Percentiles rank a stretch among this genome's conserved stretches.
Evolutionary conservation across 1,284 basidiomycete species (phyloP).

Genomic region (Fomitopsis palustris): DNA sequence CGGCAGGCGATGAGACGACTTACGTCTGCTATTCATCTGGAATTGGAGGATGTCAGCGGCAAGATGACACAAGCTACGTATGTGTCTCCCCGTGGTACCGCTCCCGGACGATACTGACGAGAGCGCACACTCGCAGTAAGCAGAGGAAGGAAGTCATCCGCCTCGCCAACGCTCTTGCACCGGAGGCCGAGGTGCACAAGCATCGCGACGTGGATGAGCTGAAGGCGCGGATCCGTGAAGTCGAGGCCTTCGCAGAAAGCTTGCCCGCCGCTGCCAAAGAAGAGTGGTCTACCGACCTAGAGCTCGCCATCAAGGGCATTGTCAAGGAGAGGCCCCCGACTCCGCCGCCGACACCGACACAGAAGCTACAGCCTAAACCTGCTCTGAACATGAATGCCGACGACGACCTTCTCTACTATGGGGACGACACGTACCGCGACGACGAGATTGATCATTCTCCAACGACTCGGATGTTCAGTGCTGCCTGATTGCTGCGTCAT

Average conservation of each 20-base stretch:
- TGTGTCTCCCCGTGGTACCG: neutral
- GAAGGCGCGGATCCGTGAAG: slow-evolving; percentile 11
- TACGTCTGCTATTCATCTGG: slow-evolving; percentile 23
- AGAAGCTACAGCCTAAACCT: slow-evolving; percentile 46
- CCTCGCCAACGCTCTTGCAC: slow-evolving; percentile 15
- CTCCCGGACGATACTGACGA: neutral
- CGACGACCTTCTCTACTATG: neutral
- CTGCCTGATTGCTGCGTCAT: too few species aligned
- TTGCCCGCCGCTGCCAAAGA: slow-evolving; percentile 11
- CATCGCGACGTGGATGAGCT: slow-evolving; percentile 16
- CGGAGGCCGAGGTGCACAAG: slow-evolving; percentile 18
- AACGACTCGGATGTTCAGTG: neutral
- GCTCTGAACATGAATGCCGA: neutral
- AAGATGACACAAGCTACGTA: slow-evolving; percentile 24
- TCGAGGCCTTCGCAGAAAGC: slow-evolving; percentile 12
- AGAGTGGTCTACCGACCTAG: slow-evolving; percentile 19
- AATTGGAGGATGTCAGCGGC: slow-evolving; percentile 33
- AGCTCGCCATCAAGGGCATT: slow-evolving; percentile 21
- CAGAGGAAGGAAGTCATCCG: slow-evolving; percentile 13
- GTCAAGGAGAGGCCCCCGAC: slow-evolving; percentile 70
- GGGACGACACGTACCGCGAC: neutral
- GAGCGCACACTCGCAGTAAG: slow-evolving; percentile 1
- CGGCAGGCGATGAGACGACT: slow-evolving; percentile 31
- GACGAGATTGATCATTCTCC: neutral
- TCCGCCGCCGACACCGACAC: slow-evolving; percentile 86